Percentiles rank a stretch among this genome's conserved stretches.
phyloP scores from a whole-genome alignment of 1,139 yeast genomes.

The Geotrichum restrictum region DNA sequence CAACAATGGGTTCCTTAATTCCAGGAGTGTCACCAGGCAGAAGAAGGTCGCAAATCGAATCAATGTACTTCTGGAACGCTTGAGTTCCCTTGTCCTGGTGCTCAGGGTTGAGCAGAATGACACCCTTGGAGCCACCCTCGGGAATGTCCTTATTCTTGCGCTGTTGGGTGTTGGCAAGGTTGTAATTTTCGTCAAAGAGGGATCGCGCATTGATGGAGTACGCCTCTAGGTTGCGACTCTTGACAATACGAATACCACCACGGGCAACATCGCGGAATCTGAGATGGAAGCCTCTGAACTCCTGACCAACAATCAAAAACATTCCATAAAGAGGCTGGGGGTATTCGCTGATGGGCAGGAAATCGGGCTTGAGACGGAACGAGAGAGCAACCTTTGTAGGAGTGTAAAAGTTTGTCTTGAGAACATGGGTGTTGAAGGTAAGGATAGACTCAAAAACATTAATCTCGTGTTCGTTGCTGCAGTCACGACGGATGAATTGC shows the following conservation, averaged over 20 bases:
- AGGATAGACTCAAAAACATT: conserved; percentile 78
- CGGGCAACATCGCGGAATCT: conserved; percentile 96
- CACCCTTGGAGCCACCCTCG: conserved; percentile 99
- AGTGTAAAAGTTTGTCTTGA: conserved; percentile 90
- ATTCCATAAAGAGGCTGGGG: conserved; percentile 92
- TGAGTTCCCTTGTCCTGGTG: conserved; percentile 81
- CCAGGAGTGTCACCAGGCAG: conserved; percentile 70
- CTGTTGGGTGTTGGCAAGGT: conserved; percentile 94
- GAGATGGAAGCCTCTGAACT: conserved; percentile 95
- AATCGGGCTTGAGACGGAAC: conserved; percentile 81
- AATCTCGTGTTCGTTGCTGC: conserved; percentile 75
- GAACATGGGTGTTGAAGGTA: conserved; percentile 76
- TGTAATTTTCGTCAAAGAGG: conserved; percentile 93
- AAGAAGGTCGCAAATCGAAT: conserved; percentile 80
- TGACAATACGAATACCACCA: conserved; percentile 96
- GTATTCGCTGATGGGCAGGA: conserved; percentile 79
- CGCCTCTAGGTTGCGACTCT: conserved; percentile 82
- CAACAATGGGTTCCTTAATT: conserved; percentile 80
- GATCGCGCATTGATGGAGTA: conserved; percentile 82
- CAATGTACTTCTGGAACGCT: conserved; percentile 90
- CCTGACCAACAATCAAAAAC: conserved; percentile 94
- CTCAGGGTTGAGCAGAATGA: conserved; percentile 69
- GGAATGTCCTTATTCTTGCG: conserved; percentile 97
- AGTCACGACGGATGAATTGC: conserved; percentile 60
- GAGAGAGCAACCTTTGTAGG: conserved; percentile 94